Percentiles rank a stretch among this genome's conserved stretches.
Evolutionary conservation across 2,329 filamentous ascomycete species (phyloP).

Genomic region (Fusarium sp.): DNA sequence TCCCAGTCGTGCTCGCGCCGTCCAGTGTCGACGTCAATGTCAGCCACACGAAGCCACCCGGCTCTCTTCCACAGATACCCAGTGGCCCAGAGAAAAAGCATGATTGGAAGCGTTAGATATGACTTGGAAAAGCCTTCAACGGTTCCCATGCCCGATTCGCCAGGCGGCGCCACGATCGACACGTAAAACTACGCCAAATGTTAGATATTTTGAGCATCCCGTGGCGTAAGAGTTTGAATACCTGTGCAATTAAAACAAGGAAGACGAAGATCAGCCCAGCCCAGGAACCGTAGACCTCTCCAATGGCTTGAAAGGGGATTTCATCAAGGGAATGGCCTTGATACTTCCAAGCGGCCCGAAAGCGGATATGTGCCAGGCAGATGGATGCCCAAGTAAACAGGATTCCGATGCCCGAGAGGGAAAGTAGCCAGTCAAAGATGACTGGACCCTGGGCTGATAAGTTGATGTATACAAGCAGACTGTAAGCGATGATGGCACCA

Average conservation of each 20-base stretch:
- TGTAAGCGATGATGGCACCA: constrained; percentile 59
- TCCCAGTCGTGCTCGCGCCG: constrained; percentile 74
- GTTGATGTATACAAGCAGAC: constrained; percentile 63
- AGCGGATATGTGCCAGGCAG: constrained; percentile 73
- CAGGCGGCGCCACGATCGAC: constrained; percentile 47
- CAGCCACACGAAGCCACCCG: constrained; percentile 68
- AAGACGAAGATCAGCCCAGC: constrained; percentile 70
- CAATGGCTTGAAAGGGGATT: constrained; percentile 69
- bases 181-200: no score
- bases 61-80: constrained; percentile 76
- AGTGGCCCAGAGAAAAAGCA: constrained; percentile 66
- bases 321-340: constrained; percentile 74
- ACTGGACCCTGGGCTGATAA: constrained; percentile 60
- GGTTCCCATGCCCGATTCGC: constrained; percentile 50
- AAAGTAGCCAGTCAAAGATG: constrained; percentile 75
- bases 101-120: constrained; percentile 67
- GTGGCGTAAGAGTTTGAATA: background rate
- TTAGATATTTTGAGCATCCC: no score
- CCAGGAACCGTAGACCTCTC: constrained; percentile 74
- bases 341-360: constrained; percentile 71
- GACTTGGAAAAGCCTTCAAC: constrained; percentile 67
- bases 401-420: constrained; percentile 72
- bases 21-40: constrained; percentile 78
- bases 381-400: constrained; percentile 77
- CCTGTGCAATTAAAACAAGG: constrained; percentile 66